Evolutionary conservation across 2,329 filamentous ascomycete species (phyloP), one percentile per base, ranked within the genome.

Genomic region (Xylogone sp.): DNA sequence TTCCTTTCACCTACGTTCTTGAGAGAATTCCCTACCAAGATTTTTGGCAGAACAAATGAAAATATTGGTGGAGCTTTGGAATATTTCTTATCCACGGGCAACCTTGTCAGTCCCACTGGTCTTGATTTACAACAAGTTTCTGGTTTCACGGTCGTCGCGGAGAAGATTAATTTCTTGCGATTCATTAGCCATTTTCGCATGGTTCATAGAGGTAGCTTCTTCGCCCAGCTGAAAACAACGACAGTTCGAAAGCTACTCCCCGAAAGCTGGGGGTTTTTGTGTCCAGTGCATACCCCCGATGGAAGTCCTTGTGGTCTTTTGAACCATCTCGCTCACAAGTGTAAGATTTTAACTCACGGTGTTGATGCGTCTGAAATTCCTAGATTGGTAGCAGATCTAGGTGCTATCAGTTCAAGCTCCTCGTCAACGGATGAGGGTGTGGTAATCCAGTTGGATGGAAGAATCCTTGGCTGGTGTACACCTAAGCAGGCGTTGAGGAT

Each of bases 161-260:
- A 99, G 69, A 97, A 97, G 78, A 93, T 99, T 68, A 99, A 99
- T 74, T 99, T 97, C 69, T 84, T 96, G 65, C 90, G 94, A 63
- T 99, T 97, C 74, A 96, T 99, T 74, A 94, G 90, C 70, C 94
- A 99, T 71, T 99, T 99, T 80, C 88, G 94, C 60, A 97, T 97
- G 91, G 90, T 99, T 52, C 94, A 99, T 75, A 85, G 94, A 84
- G 94, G 94, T 77, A 94, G 90, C 67, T 99, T 99, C 81, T 99
- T 99, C 69, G 94, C 94, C 3, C 90, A 97, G 68, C 74, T 99
- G 58, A 97, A 97, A 73, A 99, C 94, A 0, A 99, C 94, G 0
- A 94, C 94, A 0, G 94, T 99, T 47, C 84, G 94, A 74, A 99
- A 97, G 70, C 76, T 99, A 61, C 74, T 97, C 19, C 94, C 94